phyloP scores from a whole-genome alignment of 1,284 basidiomycete genomes.

The Erythrobasidium hasegawianum region DNA sequence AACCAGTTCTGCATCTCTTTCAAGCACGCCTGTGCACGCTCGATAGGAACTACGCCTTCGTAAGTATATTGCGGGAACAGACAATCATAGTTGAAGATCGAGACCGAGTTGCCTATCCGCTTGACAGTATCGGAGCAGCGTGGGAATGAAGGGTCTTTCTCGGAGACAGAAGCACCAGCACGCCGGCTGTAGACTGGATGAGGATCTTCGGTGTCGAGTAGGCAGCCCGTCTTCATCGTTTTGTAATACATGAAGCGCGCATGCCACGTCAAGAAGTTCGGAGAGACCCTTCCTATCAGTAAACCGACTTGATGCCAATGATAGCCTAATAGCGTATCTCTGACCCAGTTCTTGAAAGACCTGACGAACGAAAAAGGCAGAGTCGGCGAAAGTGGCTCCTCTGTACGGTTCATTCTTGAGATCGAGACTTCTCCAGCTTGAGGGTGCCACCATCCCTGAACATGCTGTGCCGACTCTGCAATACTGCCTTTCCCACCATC shows the following conservation, averaged over 20 bases:
- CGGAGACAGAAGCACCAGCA: background rate
- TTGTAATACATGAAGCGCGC: conserved; percentile 29
- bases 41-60: conserved; percentile 51
- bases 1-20: conserved; percentile 72
- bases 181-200: background rate
- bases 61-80: conserved; percentile 47
- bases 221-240: conserved; percentile 13
- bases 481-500: conserved; percentile 52
- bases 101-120: conserved; percentile 17
- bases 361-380: background rate
- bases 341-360: conserved; percentile 22
- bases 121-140: conserved; percentile 12
- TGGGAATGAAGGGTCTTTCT: conserved; percentile 14
- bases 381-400: conserved; percentile 56
- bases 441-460: conserved; percentile 94
- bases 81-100: conserved; percentile 46
- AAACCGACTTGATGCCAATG: conserved; percentile 35
- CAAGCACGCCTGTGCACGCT: conserved; percentile 58
- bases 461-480: conserved; percentile 70
- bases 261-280: conserved; percentile 25
- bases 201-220: conserved; percentile 19
- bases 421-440: conserved; percentile 70
- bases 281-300: conserved; percentile 20
- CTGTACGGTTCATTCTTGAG: conserved; percentile 69
- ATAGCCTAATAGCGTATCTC: conserved; percentile 16